Evolutionary conservation across 2,329 filamentous ascomycete genomes (phyloP).

Genomic region (Paracoccidioides lutzii): DNA sequence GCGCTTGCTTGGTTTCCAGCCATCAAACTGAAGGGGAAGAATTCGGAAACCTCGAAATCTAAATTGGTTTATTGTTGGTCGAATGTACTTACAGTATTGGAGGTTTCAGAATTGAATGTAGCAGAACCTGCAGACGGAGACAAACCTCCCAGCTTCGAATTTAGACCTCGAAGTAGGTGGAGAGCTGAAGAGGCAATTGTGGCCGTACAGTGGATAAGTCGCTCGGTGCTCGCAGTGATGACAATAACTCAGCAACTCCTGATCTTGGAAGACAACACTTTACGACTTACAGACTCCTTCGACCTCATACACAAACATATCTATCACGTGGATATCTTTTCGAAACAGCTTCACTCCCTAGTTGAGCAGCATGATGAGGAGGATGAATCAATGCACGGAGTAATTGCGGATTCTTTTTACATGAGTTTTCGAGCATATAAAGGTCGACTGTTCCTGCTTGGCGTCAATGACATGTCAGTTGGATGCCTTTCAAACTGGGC

Average conservation of each 20-base stretch:
- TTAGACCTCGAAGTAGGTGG: slow-evolving; percentile 76
- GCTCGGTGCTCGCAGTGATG: slow-evolving; percentile 78
- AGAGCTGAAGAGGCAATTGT: slow-evolving; percentile 91
- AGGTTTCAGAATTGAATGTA: slow-evolving; percentile 59
- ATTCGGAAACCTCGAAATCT: slow-evolving; percentile 52
- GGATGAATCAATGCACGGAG: slow-evolving; percentile 81
- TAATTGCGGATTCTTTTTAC: slow-evolving; percentile 92
- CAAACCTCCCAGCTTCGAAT: slow-evolving; percentile 64
- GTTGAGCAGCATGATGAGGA: slow-evolving; percentile 83
- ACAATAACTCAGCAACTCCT: slow-evolving; percentile 90
- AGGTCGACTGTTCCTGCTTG: slow-evolving; percentile 77
- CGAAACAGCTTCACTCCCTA: slow-evolving; percentile 65
- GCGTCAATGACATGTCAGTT: slow-evolving; percentile 86
- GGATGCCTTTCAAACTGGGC: slow-evolving; percentile 95
- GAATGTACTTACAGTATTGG: slow-evolving; percentile 86
- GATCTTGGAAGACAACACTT: slow-evolving; percentile 75
- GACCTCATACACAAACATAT: slow-evolving; percentile 87
- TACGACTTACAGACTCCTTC: slow-evolving; percentile 89
- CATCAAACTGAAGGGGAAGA: slow-evolving; percentile 72
- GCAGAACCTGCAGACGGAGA: slow-evolving; percentile 52
- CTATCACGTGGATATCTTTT: slow-evolving; percentile 83
- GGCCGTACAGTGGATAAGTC: slow-evolving; percentile 89
- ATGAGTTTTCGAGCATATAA: slow-evolving; percentile 98
- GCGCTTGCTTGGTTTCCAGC: slow-evolving; percentile 96
- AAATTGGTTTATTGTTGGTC: slow-evolving; percentile 98